Conservation (phyloP, 1,284 basidiomycete species). For the Volvariella volvacea region DNA sequence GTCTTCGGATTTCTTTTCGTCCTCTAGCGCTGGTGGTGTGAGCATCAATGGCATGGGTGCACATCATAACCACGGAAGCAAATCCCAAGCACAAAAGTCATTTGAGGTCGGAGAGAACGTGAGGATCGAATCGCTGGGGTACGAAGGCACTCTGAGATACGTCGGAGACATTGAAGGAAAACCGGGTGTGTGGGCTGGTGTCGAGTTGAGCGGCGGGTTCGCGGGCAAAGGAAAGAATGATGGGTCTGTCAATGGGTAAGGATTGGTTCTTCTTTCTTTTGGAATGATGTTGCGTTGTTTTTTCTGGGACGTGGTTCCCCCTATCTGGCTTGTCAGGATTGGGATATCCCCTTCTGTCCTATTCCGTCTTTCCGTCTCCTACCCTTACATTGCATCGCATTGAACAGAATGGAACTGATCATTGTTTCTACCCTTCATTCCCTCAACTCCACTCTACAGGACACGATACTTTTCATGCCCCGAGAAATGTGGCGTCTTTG, state of each 20-base stretch:
- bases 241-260: conserved; percentile 85
- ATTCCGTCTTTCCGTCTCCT: too few species aligned
- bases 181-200: conserved; percentile 83
- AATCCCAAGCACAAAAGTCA: conserved; percentile 32
- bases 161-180: conserved; percentile 83
- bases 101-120: conserved; percentile 79
- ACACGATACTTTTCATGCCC: conserved; percentile 86
- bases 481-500: conserved; percentile 87
- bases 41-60: too few species aligned
- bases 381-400: too few species aligned
- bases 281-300: conserved; percentile 3
- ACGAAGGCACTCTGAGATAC: conserved; percentile 77
- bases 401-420: too few species aligned
- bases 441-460: conserved; percentile 28
- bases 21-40: too few species aligned
- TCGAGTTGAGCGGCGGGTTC: conserved; percentile 83
- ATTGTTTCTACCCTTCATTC: conserved; percentile 5
- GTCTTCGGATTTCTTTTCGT: conserved; percentile 46
- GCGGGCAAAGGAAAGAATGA: conserved; percentile 95
- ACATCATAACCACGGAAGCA: too few species aligned
- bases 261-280: conserved; percentile 11
- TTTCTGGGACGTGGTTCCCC: too few species aligned
- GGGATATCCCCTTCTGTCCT: too few species aligned
- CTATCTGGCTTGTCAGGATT: too few species aligned
- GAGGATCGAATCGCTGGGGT: conserved; percentile 77